These are phyloP conservation scores for Fusarium lateritium DNA, from an alignment of 2,329 filamentous ascomycete species.

Conservation along the genomic window DNA sequence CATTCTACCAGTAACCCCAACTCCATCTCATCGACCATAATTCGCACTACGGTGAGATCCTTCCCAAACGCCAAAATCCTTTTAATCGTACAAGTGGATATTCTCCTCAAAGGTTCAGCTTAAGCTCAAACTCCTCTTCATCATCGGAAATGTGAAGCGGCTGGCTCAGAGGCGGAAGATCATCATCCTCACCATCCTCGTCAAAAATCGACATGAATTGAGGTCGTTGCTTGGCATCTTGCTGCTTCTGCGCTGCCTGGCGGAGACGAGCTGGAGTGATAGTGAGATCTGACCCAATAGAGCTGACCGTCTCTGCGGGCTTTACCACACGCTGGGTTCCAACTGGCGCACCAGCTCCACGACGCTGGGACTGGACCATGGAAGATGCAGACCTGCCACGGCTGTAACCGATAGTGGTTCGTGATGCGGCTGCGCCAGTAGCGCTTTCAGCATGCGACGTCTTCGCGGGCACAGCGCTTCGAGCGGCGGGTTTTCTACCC, in stretches of 20 bases:
- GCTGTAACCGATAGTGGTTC: conserved; percentile 87
- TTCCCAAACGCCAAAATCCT: conserved; percentile 39
- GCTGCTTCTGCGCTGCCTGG: conserved; percentile 43
- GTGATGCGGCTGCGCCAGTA: conserved; percentile 77
- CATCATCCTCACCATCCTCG: conserved; percentile 58
- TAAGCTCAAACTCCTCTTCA: conserved; percentile 70
- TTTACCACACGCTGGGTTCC: conserved; percentile 37
- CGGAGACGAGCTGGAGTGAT: conserved; percentile 62
- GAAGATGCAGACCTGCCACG: conserved; percentile 76
- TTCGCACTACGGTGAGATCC: conserved; percentile 3
- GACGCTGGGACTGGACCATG: conserved; percentile 56
- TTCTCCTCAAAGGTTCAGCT: conserved; percentile 55
- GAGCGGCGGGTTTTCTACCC: conserved; percentile 51
- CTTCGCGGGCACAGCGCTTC: conserved; percentile 61
- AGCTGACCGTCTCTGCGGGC: conserved; percentile 29
- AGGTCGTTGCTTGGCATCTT: conserved; percentile 57
- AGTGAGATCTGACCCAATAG: conserved; percentile 54
- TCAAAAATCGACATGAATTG: conserved; percentile 73
- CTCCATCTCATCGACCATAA: conserved; percentile 24
- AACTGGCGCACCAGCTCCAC: conserved; percentile 28
- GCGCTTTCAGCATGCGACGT: conserved; percentile 69
- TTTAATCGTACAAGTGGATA: conserved; percentile 28
- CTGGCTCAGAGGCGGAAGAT: conserved; percentile 49
- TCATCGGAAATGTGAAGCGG: conserved; percentile 56
- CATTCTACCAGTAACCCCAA: conserved; percentile 13